Evolutionary conservation across 495 filamentous ascomycete species (phyloP).

Genomic region (Clohesyomyces aquaticus): DNA sequence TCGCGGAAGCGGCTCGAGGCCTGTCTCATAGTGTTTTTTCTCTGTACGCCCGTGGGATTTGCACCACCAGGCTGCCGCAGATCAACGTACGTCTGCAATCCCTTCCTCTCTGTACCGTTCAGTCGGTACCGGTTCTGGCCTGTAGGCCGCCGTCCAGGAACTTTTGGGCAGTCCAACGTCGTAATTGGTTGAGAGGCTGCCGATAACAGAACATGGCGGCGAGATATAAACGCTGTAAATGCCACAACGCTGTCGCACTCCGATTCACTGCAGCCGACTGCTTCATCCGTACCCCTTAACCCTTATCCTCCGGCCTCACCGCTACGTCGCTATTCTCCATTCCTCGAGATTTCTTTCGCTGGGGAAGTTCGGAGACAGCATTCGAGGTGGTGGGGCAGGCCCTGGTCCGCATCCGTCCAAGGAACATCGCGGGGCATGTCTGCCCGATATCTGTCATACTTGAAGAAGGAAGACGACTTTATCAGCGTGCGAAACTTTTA

Average conservation of each 20-base stretch:
- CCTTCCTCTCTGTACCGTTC: background rate
- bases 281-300: background rate
- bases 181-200: slow-evolving; percentile 8
- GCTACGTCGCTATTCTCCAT: slow-evolving; percentile 21
- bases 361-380: background rate
- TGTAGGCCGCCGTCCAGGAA: slow-evolving; percentile 12
- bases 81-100: slow-evolving; percentile 1
- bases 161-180: slow-evolving; percentile 4
- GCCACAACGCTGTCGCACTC: slow-evolving; percentile 8
- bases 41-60: background rate
- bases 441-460: slow-evolving; percentile 27
- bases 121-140: slow-evolving; percentile 9
- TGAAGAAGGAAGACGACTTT: slow-evolving; percentile 21
- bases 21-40: background rate
- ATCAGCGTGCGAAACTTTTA: background rate
- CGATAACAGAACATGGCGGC: slow-evolving; percentile 6
- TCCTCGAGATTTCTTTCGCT: slow-evolving; percentile 1
- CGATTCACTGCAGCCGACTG: slow-evolving; percentile 9
- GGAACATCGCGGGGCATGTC: slow-evolving; percentile 28
- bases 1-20: background rate
- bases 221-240: slow-evolving; percentile 12
- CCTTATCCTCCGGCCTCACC: slow-evolving; percentile 14
- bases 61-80: slow-evolving; percentile 2
- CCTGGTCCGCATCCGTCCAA: slow-evolving; percentile 2
- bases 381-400: slow-evolving; percentile 19